Evolutionary conservation across 1,284 basidiomycete genomes (phyloP), one percentile per base, ranked within the genome.

Genomic region (Wolfiporia cocos): DNA sequence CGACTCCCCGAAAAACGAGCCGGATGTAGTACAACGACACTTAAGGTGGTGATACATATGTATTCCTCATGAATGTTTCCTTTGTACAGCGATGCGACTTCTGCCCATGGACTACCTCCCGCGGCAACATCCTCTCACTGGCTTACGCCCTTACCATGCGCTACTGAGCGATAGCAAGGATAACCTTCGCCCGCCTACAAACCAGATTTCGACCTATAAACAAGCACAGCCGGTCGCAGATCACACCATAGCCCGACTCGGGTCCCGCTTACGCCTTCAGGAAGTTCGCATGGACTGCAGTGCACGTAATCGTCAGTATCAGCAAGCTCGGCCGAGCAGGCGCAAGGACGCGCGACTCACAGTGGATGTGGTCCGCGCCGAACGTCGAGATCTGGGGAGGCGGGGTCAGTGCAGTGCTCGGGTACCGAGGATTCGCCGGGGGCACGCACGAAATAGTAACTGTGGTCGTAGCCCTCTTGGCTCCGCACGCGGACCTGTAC

Each of bases 381-480:
- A 86, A 88, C 0, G 81, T 84, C 20, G 79, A 81, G 55, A 87
- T 78, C 72, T 81, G 57, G 34, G 40, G 5, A 28, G 40, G 36
- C 34, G 39, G 34, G 45, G 34, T 37, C 41, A 11, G 40, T 9
- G 26, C 30, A 17, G 33, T n/a, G 26, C n/a, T 31, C 36, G 19
- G 19, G 17, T 29, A 24, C 42, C 39, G 39, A 46, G 28, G 24
- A 40, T 21, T 19, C 30, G 14, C 32, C 22, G 28, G 22, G 28
- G 29, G 10, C 28, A 75, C 89, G 62, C 57, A 92, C 91, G 56
- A 95, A 95, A 65, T 83, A 95, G 64, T 94, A 93, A 47, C 78
- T 81, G 64, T 98, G 95, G 61, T 99, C 94, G 59, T 96, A 98
- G 9, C 84, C 92, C 37, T 88, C 85, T 44, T 95, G 91, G 49